These are phyloP conservation scores for Diatrype stigma DNA, from an alignment of 2,329 filamentous ascomycete species.

Conservation along the genomic window DNA sequence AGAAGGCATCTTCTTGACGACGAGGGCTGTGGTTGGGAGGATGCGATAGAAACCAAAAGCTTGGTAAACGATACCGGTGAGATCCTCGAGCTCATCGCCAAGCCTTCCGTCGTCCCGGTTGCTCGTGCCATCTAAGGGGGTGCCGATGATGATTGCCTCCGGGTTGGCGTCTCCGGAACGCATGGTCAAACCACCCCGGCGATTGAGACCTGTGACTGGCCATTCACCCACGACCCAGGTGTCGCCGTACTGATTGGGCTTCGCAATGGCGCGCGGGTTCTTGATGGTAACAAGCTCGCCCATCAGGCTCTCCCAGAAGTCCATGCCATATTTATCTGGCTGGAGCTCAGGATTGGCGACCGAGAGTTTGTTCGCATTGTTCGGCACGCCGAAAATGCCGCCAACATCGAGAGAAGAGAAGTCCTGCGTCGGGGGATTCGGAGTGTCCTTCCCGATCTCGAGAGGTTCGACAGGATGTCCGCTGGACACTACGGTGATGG, in stretches of 20 bases:
- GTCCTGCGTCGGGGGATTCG: slow-evolving; percentile 55
- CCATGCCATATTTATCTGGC: slow-evolving; percentile 59
- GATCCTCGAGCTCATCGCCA: slow-evolving; percentile 60
- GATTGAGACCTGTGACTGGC: slow-evolving; percentile 58
- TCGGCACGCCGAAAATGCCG: slow-evolving; percentile 61
- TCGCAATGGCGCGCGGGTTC: slow-evolving; percentile 51
- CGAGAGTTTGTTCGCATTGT: slow-evolving; percentile 55
- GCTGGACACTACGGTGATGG: slow-evolving; percentile 49
- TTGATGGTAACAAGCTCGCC: slow-evolving; percentile 65
- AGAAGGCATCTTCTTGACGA: slow-evolving; percentile 38
- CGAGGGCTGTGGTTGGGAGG: slow-evolving; percentile 56
- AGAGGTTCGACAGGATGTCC: slow-evolving; percentile 53
- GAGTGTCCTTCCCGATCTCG: slow-evolving; percentile 52
- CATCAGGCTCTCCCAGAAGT: slow-evolving; percentile 69
- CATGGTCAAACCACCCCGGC: slow-evolving; percentile 61
- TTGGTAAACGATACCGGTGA: slow-evolving; percentile 65
- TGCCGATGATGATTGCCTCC: slow-evolving; percentile 62
- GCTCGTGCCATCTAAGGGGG: slow-evolving; percentile 59
- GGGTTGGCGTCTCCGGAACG: slow-evolving; percentile 62
- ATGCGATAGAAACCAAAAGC: slow-evolving; percentile 67
- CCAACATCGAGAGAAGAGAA: slow-evolving; percentile 61
- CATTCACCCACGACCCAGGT: slow-evolving; percentile 66
- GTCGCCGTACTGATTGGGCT: slow-evolving; percentile 62
- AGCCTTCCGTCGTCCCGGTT: slow-evolving; percentile 59
- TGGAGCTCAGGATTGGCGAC: slow-evolving; percentile 56